These are phyloP conservation scores for Lepidium aucheri DNA, from an alignment of 345 rosid species.

Conservation along the genomic window DNA sequence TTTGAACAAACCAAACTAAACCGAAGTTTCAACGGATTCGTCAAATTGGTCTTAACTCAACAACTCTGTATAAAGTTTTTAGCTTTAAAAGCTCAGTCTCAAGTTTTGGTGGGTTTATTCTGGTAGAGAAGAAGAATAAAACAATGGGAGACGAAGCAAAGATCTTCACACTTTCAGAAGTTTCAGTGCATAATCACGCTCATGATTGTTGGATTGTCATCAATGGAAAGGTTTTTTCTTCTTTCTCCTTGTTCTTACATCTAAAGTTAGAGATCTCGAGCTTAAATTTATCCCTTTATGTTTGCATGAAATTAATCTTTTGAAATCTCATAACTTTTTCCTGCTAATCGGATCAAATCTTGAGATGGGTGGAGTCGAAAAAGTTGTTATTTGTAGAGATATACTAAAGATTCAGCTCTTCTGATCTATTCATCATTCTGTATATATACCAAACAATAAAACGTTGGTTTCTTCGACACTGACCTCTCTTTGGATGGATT, in stretches of 20 bases:
- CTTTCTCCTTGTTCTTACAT: neutral
- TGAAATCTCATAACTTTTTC: neutral
- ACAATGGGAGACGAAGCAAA: constrained; percentile 41
- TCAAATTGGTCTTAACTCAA: constrained; percentile 11
- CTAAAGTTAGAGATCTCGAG: neutral
- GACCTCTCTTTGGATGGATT: neutral
- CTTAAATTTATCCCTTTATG: neutral
- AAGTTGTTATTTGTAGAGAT: neutral
- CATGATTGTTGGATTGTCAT: constrained; percentile 70
- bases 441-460: neutral
- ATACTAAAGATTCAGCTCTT: constrained; percentile 3
- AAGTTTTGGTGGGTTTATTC: constrained; percentile 20
- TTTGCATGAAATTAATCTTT: neutral
- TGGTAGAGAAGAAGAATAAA: constrained; percentile 5
- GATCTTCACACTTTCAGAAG: constrained; percentile 61
- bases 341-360: neutral
- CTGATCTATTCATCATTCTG: neutral
- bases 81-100: constrained; percentile 21
- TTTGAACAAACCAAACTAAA: neutral
- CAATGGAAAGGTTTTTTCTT: constrained; percentile 45
- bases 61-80: constrained; percentile 20
- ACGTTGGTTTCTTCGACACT: neutral
- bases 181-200: constrained; percentile 45
- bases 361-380: neutral
- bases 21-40: neutral